Base-by-base conservation (phyloP, 176 grass and related monocot species). In the Zea luxurians region DNA sequence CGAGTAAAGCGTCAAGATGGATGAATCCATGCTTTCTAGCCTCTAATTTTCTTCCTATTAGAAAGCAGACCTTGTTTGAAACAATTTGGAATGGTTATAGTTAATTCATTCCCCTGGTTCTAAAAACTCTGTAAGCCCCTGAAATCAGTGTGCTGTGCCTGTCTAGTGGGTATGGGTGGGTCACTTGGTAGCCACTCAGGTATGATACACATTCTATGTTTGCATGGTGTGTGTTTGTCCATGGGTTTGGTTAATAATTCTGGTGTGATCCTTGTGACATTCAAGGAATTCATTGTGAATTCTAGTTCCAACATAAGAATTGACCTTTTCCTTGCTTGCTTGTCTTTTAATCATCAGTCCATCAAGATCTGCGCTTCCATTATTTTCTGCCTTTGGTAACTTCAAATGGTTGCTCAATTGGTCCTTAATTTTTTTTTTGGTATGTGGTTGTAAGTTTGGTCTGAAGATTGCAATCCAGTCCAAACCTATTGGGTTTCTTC, bases 111-210 rank as follows among this genome's bases (percentile, higher is more conserved):
- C 44, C 13, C 13, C 46, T 55, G n/a, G 65, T 64, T 57, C 47
- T 55, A 62, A 78, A 75, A 77, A 71, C 37, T 48, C 18, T 78
- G 4, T 78, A 27, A 77, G 82, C 71, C 52, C 13, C 10, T 17
- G 27, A 44, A 61, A 54, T 40, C 44, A 50, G 37, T 10, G 13
- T 40, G 42, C 8, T 57, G 42, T 58, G 49, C 10, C 10, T 43
- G 27, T 21, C 7, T 16, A 1, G 36, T 64, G 17, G 37, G 38
- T 21, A 37, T 34, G 7, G 16, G 72, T 37, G 37, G 37, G 48
- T 74, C 6, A 48, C 20, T 70, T 48, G 61, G 46, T 67, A 10
- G 41, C 10, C 38, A 37, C 6, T 41, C 20, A 27, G 41, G 41
- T 41, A 9, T 21, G 16, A 16, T 65, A 44, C 17, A 15, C 13